phyloP scores from a whole-genome alignment of 148 eudicot genomes.

The Chenopodium album region DNA sequence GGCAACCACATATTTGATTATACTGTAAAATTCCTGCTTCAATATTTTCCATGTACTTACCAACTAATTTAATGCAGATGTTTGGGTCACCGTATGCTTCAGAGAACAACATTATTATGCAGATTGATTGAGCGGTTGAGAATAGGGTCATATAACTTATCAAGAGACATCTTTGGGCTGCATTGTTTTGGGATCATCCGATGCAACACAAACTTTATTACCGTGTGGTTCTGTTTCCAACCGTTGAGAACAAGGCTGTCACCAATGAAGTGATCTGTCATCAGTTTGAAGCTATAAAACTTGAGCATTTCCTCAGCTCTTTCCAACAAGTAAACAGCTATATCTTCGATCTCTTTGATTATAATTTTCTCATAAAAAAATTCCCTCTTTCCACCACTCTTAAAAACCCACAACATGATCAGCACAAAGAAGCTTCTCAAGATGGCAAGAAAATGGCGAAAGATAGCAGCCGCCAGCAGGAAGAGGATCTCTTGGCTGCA shows the following conservation, averaged over 20 bases:
- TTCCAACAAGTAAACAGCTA: background rate
- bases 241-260: background rate
- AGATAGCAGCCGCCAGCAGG: constrained; percentile 10
- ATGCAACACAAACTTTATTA: background rate
- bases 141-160: constrained; percentile 3
- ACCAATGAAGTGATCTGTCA: background rate
- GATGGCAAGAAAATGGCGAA: constrained; percentile 36
- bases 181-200: background rate
- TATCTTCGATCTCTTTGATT: background rate
- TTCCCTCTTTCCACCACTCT: background rate
- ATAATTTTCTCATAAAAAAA: background rate
- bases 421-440: constrained; percentile 33
- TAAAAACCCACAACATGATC: constrained; percentile 22
- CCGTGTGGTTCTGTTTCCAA: constrained; percentile 17
- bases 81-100: background rate
- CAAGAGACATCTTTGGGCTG: background rate
- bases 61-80: constrained; percentile 13
- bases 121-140: background rate
- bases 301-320: background rate
- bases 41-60: background rate
- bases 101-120: background rate
- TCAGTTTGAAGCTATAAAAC: constrained; percentile 18
- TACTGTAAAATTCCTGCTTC: background rate
- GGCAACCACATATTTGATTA: background rate
- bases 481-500: constrained; percentile 10